Conservation (phyloP, 805 yeast genomes). For the Clavispora asparagi region DNA sequence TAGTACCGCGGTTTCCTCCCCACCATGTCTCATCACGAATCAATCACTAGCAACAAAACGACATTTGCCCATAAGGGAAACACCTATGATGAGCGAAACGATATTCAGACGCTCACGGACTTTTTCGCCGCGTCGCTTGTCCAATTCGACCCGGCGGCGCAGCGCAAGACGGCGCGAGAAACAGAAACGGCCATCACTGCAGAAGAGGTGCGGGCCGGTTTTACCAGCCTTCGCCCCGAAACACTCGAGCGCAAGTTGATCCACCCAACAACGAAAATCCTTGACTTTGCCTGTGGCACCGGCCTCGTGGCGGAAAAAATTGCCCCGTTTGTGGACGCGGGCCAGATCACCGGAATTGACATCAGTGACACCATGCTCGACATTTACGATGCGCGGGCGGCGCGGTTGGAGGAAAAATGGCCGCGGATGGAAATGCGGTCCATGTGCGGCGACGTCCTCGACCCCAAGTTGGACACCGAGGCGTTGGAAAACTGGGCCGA, state of each 20-base stretch:
- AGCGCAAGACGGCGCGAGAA: conserved; percentile 12
- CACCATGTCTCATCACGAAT: conserved; percentile 17
- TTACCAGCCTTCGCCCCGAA: conserved; percentile 5
- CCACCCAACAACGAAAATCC: conserved; percentile 18
- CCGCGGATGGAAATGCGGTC: conserved; percentile 12
- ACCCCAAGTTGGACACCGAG: conserved; percentile 7
- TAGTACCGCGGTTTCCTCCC: neutral
- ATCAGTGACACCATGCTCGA: conserved; percentile 23
- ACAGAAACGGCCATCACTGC: conserved; percentile 9
- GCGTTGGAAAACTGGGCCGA: conserved; percentile 16
- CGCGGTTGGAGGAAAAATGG: neutral
- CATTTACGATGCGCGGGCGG: conserved; percentile 9
- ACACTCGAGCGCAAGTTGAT: conserved; percentile 12
- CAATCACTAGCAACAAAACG: conserved; percentile 20
- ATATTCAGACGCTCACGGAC: conserved; percentile 12
- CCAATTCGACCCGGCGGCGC: conserved; percentile 13
- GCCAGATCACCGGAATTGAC: conserved; percentile 32
- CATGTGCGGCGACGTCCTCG: conserved; percentile 22
- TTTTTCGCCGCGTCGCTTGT: conserved; percentile 18
- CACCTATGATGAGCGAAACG: conserved; percentile 18
- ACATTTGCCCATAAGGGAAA: conserved; percentile 14
- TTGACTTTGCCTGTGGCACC: conserved; percentile 44
- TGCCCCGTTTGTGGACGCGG: conserved; percentile 20
- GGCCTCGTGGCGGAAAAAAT: conserved; percentile 31
- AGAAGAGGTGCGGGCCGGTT: conserved; percentile 7